Conservation (phyloP, 75 land plant species). For the Selaginella moellendorffii region DNA sequence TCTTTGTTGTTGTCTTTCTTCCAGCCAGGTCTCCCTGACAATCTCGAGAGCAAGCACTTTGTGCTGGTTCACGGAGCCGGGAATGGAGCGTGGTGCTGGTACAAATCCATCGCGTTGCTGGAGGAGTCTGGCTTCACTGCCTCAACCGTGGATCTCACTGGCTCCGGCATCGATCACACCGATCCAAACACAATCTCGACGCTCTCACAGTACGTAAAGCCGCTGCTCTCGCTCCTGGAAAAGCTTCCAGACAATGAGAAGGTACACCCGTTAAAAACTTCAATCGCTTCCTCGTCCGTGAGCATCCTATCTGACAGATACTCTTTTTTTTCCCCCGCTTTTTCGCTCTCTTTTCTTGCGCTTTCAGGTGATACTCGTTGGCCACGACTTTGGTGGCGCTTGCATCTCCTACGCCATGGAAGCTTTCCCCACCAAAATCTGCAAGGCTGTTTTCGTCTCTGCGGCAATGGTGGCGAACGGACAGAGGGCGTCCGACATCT, state of each 20-base stretch:
- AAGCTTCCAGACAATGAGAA: conserved; percentile 56
- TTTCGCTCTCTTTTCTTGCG: too few relatives aligned
- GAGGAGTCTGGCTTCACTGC: conserved; percentile 55
- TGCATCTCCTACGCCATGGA: conserved; percentile 67
- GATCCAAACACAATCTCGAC: conserved; percentile 43
- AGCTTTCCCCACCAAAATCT: conserved; percentile 35
- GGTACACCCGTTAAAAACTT: too few relatives aligned
- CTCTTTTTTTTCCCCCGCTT: too few relatives aligned
- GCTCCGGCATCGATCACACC: conserved; percentile 60
- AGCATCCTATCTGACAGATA: too few relatives aligned
- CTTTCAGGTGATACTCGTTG: conserved; percentile 72
- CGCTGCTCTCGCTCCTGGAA: conserved; percentile 38
- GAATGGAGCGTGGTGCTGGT: conserved; percentile 96
- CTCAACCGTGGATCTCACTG: conserved; percentile 54
- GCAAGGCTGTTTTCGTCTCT: conserved; percentile 56
- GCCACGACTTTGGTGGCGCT: conserved; percentile 77
- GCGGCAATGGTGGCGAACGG: conserved; percentile 69
- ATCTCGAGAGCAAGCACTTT: conserved; percentile 43
- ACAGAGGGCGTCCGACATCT: conserved; percentile 65
- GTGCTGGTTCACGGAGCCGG: conserved; percentile 79
- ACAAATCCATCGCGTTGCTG: conserved; percentile 53
- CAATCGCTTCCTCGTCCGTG: too few relatives aligned
- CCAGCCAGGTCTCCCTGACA: conserved; percentile 21
- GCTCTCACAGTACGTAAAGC: conserved; percentile 48
- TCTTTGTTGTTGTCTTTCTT: too few relatives aligned